phyloP scores from a whole-genome alignment of 805 yeast species.

The Crinitomyces ghanaensis region DNA sequence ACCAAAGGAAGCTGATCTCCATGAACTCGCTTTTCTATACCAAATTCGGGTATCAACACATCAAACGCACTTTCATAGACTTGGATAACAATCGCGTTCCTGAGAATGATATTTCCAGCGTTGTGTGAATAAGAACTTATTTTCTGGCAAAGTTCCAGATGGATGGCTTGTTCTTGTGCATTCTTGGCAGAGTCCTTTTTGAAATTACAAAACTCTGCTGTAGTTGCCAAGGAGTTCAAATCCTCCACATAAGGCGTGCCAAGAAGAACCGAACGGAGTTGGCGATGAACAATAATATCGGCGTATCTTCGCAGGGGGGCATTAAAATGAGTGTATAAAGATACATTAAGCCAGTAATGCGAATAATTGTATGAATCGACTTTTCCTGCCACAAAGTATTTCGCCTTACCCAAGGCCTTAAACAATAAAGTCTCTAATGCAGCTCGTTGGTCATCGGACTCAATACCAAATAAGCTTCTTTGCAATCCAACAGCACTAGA shows the following conservation, averaged over 20 bases:
- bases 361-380: conserved; percentile 66
- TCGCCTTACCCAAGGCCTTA: conserved; percentile 78
- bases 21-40: conserved; percentile 90
- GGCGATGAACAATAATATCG: conserved; percentile 87
- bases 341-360: conserved; percentile 72
- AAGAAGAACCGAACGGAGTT: conserved; percentile 56
- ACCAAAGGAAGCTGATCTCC: conserved; percentile 91
- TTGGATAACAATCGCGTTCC: conserved; percentile 79
- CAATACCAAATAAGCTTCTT: conserved; percentile 52
- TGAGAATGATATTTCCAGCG: conserved; percentile 67
- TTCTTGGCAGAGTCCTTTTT: conserved; percentile 87
- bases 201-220: conserved; percentile 89
- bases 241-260: conserved; percentile 26
- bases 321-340: conserved; percentile 87
- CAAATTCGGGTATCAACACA: conserved; percentile 82
- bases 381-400: conserved; percentile 80
- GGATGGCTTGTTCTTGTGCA: conserved; percentile 93
- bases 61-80: conserved; percentile 96
- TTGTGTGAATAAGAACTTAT: conserved; percentile 60
- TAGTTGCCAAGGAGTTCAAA: conserved; percentile 51
- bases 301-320: conserved; percentile 88
- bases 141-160: conserved; percentile 70
- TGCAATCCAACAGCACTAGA: conserved; percentile 60
- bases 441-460: conserved; percentile 50
- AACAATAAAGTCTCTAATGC: conserved; percentile 69